phyloP scores from a whole-genome alignment of 2,329 filamentous ascomycete species.

The Phialophora chinensis region DNA sequence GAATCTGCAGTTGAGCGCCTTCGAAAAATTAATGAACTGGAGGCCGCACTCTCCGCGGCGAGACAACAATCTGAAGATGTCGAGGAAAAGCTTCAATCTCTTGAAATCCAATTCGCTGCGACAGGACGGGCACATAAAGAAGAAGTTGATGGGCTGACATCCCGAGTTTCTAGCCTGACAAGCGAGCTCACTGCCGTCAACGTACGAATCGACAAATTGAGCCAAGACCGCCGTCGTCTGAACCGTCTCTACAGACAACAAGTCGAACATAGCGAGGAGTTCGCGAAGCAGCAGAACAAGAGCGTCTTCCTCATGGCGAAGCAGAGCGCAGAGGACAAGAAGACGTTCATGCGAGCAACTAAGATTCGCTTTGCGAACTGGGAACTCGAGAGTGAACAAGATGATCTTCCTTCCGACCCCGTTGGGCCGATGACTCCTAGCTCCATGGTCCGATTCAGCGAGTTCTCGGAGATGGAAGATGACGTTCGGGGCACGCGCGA shows the following conservation, averaged over 20 bases:
- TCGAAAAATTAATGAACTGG: slow-evolving; percentile 46
- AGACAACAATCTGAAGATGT: slow-evolving; percentile 46
- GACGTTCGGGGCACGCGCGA: not conserved
- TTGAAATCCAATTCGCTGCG: slow-evolving; percentile 40
- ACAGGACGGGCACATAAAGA: slow-evolving; percentile 44
- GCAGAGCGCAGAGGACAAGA: slow-evolving; percentile 40
- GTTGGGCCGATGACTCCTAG: slow-evolving; percentile 52
- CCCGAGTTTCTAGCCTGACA: slow-evolving; percentile 49
- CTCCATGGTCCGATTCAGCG: slow-evolving; percentile 49
- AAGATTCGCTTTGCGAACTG: slow-evolving; percentile 51
- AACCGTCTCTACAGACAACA: slow-evolving; percentile 48
- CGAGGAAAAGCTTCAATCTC: slow-evolving; percentile 44
- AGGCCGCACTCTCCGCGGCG: slow-evolving; percentile 46
- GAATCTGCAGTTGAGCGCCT: slow-evolving; percentile 45
- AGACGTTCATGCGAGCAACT: slow-evolving; percentile 39
- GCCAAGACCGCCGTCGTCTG: slow-evolving; percentile 45
- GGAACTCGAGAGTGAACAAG: slow-evolving; percentile 45
- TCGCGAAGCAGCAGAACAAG: slow-evolving; percentile 42
- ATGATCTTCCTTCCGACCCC: slow-evolving; percentile 40
- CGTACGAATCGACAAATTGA: slow-evolving; percentile 47
- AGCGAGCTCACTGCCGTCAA: slow-evolving; percentile 48
- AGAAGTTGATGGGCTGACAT: slow-evolving; percentile 50
- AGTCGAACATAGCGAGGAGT: slow-evolving; percentile 36
- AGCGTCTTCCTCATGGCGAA: slow-evolving; percentile 42
- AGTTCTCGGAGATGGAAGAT: slow-evolving; percentile 43